Conservation (phyloP, 2,329 filamentous ascomycete genomes). For the Aspergillus ustus region DNA sequence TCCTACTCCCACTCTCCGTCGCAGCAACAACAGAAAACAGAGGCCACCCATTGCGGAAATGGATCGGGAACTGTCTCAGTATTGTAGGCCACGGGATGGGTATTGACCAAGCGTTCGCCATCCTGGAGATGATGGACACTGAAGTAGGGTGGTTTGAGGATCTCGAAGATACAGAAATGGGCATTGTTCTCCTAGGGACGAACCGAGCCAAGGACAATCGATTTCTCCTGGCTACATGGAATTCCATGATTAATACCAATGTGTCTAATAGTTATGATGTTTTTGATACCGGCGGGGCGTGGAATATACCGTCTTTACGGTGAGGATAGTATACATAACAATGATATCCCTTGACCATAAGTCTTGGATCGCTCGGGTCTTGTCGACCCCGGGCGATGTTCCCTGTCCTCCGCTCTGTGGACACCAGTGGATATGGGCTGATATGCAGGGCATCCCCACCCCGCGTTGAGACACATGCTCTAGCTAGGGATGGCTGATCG, state of each 20-base stretch:
- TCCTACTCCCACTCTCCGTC: constrained; percentile 44
- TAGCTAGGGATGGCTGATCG: no score
- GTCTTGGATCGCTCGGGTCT: neutral
- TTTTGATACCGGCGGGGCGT: neutral
- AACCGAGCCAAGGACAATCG: neutral
- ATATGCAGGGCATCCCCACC: no score
- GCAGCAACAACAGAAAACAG: constrained; percentile 37
- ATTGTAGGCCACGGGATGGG: constrained; percentile 42
- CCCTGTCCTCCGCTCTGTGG: no score
- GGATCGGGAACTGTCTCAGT: constrained; percentile 37
- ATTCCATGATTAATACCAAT: neutral
- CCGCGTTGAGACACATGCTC: no score
- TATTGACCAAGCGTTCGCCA: constrained; percentile 42
- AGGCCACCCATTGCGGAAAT: constrained; percentile 33
- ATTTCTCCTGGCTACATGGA: neutral
- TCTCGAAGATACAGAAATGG: neutral
- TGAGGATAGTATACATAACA: neutral
- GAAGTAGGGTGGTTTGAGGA: neutral
- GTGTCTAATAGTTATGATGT: neutral
- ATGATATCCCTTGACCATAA: neutral
- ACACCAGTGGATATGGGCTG: no score
- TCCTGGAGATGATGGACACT: neutral
- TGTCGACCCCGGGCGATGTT: neutral
- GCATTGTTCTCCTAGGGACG: neutral
- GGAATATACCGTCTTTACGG: neutral